Evolutionary conservation across 2,329 filamentous ascomycete genomes (phyloP).

Genomic region (Seiridium unicorne): DNA sequence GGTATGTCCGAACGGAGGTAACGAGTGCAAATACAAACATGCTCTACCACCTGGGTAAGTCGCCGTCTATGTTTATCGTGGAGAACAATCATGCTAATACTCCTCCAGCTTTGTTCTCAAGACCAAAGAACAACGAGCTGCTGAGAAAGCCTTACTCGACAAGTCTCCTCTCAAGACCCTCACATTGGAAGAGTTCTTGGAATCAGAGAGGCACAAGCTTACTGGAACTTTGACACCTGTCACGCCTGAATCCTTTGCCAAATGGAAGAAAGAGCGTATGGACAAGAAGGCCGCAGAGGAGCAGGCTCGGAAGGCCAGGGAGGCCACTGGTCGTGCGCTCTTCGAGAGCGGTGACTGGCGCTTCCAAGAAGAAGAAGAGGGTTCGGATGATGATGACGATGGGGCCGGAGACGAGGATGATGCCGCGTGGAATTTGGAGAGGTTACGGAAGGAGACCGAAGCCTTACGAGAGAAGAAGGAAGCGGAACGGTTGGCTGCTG

Average conservation of each 20-base stretch:
- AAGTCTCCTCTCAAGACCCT: slow-evolving; percentile 93
- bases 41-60: slow-evolving; percentile 89
- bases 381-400: slow-evolving; percentile 62
- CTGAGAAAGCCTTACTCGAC: slow-evolving; percentile 93
- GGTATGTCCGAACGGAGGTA: slow-evolving; percentile 92
- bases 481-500: slow-evolving; percentile 59
- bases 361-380: slow-evolving; percentile 56
- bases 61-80: neutral
- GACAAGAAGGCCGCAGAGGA: slow-evolving; percentile 96
- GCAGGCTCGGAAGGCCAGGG: slow-evolving; percentile 85
- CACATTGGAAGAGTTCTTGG: slow-evolving; percentile 95
- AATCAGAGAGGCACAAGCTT: slow-evolving; percentile 93
- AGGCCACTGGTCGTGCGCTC: slow-evolving; percentile 89
- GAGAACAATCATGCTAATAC: slow-evolving; percentile 8
- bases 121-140: slow-evolving; percentile 93
- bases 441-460: slow-evolving; percentile 82
- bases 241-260: slow-evolving; percentile 86
- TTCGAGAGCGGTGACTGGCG: slow-evolving; percentile 97
- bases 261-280: slow-evolving; percentile 94
- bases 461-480: slow-evolving; percentile 71
- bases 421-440: slow-evolving; percentile 74
- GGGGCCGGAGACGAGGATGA: slow-evolving; percentile 61
- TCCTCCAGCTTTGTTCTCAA: slow-evolving; percentile 81
- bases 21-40: slow-evolving; percentile 99
- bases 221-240: slow-evolving; percentile 90